Evolutionary conservation across 75 land plant species (phyloP).

Genomic region (Pinus albicaulis): DNA sequence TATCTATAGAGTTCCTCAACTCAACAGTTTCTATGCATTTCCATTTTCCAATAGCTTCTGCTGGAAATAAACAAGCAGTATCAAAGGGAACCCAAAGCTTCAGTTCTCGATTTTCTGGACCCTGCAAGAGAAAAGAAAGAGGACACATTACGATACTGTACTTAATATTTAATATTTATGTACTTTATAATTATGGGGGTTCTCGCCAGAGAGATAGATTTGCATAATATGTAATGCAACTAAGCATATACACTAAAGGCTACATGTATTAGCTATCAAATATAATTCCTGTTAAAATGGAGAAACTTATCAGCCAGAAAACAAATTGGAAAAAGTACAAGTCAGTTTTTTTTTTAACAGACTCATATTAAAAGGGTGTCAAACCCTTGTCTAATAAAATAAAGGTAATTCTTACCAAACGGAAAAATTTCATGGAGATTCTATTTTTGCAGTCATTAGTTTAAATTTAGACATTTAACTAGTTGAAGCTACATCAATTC

Average conservation of each 20-base stretch:
- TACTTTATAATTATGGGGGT: neutral
- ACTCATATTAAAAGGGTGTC: neutral
- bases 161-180: neutral
- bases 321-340: neutral
- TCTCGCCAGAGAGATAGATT: neutral
- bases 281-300: neutral
- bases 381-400: neutral
- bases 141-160: neutral
- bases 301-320: neutral
- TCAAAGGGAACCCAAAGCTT: conserved; percentile 37
- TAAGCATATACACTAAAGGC: neutral
- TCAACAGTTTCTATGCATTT: conserved; percentile 45
- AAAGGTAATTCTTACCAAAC: neutral
- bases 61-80: conserved; percentile 15
- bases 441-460: neutral
- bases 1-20: conserved; percentile 26
- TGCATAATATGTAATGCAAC: neutral
- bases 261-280: neutral
- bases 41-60: conserved; percentile 23
- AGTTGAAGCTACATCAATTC: neutral
- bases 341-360: neutral
- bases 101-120: conserved; percentile 40
- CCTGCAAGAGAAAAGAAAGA: conserved; percentile 18
- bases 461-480: neutral
- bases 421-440: neutral